phyloP scores from a whole-genome alignment of 768 basidiomycete species.

The Mrakia frigida region DNA sequence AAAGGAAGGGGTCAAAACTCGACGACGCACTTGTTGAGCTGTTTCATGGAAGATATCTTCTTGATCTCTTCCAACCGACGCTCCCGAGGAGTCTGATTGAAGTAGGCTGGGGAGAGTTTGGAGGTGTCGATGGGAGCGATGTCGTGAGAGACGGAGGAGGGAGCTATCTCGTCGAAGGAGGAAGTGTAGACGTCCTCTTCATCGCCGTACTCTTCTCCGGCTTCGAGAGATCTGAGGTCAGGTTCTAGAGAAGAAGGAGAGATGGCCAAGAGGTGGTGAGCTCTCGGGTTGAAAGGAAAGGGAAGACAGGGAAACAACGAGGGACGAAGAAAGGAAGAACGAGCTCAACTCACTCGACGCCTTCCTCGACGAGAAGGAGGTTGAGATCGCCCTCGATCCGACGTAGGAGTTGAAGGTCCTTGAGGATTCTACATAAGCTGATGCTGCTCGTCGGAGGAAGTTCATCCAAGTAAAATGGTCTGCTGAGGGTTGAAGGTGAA shows the following conservation, averaged over 20 bases:
- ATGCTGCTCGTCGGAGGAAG: background rate
- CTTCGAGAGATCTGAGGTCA: background rate
- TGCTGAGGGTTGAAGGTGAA: background rate
- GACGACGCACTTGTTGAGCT: conserved; percentile 36
- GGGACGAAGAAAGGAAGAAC: background rate
- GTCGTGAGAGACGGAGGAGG: background rate
- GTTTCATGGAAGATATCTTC: conserved; percentile 38
- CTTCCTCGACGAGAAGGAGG: too few relatives aligned
- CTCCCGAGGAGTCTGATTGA: conserved; percentile 1
- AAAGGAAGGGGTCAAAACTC: background rate
- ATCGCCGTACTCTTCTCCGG: background rate
- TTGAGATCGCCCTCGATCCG: conserved; percentile 1
- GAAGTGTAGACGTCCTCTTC: background rate
- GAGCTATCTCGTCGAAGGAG: background rate
- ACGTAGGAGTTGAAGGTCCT: background rate
- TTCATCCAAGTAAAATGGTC: background rate
- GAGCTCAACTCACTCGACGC: background rate
- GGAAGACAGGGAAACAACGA: background rate
- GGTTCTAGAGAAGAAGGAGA: background rate
- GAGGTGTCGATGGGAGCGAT: background rate
- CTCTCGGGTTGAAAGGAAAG: background rate
- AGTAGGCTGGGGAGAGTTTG: background rate
- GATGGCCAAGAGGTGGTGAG: background rate
- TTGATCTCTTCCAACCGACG: background rate
- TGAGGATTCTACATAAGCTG: background rate